A percentile compares a stretch with the other conserved stretches of the same genome.
Evolutionary conservation across 2,329 filamentous ascomycete genomes (phyloP).

Genomic region (Xylariaceae sp.): DNA sequence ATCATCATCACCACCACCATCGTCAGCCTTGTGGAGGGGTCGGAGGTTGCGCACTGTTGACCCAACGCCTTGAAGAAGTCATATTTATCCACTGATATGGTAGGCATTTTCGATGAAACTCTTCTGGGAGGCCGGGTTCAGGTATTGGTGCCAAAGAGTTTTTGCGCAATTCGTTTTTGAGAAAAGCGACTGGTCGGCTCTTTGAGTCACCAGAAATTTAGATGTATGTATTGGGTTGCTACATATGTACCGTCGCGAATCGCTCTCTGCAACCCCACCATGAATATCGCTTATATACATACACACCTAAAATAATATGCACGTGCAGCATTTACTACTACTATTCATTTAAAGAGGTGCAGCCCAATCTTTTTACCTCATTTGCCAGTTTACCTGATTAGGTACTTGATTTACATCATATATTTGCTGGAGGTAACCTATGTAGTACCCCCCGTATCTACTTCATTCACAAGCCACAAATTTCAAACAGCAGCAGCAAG

Average conservation of each 20-base stretch:
- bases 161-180: conserved; percentile 12
- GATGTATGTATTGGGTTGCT: conserved; percentile 19
- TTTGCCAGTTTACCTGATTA: not conserved
- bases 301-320: not conserved
- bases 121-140: conserved; percentile 9
- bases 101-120: conserved; percentile 71
- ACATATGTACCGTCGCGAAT: not conserved
- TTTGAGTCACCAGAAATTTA: conserved; percentile 46
- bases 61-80: conserved; percentile 92
- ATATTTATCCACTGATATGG: conserved; percentile 94
- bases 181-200: not conserved
- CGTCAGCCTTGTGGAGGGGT: conserved; percentile 24
- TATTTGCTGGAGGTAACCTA: too few relatives aligned
- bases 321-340: not conserved
- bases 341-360: too few relatives aligned
- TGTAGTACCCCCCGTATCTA: too few relatives aligned
- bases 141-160: conserved; percentile 9
- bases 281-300: not conserved
- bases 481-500: conserved; percentile 7
- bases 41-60: conserved; percentile 64
- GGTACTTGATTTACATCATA: conserved; percentile 1
- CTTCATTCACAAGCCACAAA: conserved; percentile 11
- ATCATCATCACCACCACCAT: too few relatives aligned
- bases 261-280: conserved; percentile 5
- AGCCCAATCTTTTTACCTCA: conserved; percentile 1